Conservation (phyloP, 192 early-diverging fungal genomes). For the Phycomyces blakesleeanus region DNA sequence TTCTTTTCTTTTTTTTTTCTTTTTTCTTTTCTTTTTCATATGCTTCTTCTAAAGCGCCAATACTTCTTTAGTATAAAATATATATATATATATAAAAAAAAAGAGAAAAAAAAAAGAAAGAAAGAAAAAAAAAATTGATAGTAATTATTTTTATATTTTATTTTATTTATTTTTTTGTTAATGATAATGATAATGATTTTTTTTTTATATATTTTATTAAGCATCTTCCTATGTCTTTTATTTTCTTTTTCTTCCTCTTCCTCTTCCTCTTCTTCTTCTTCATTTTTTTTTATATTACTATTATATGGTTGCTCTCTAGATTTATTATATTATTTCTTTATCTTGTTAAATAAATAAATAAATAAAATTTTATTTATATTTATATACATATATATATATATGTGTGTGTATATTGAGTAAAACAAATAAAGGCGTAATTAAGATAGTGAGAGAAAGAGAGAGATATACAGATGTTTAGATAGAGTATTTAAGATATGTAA, state of each 20-base stretch:
- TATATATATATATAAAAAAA: not conserved
- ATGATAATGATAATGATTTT: not conserved
- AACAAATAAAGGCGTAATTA: too few species aligned
- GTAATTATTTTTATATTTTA: conserved; percentile 1
- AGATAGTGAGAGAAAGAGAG: too few species aligned
- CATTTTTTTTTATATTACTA: not conserved
- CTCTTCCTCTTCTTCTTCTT: not conserved
- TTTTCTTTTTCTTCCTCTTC: not conserved
- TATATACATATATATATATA: too few species aligned
- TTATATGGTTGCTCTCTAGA: not conserved
- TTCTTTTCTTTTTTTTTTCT: not conserved
- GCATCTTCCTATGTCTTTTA: not conserved
- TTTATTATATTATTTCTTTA: not conserved
- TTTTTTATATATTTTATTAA: not conserved
- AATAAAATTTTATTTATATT: not conserved
- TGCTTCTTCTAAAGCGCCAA: conserved; percentile 8
- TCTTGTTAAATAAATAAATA: not conserved
- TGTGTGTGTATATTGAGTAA: too few species aligned
- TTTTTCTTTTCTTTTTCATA: not conserved
- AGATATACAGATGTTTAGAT: too few species aligned
- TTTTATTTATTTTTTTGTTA: conserved; percentile 2
- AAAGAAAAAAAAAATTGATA: not conserved
- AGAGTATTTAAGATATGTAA: too few species aligned
- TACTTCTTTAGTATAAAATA: not conserved
- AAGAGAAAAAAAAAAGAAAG: not conserved